Base-by-base conservation (phyloP, 257 asterid species). In the Verbena officinalis region DNA sequence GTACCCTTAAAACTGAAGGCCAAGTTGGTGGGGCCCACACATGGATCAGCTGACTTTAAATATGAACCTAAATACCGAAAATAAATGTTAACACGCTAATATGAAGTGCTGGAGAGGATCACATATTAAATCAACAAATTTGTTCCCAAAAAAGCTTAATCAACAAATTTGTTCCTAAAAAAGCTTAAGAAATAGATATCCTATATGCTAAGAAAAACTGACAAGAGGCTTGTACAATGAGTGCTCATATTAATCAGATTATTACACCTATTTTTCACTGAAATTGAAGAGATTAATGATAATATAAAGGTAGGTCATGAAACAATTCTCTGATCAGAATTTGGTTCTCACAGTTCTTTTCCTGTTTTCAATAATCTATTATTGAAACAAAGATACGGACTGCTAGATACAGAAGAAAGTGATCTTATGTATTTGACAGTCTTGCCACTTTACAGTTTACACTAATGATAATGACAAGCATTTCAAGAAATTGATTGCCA, bases 11-110 rank as follows among this genome's bases (percentile, higher is more conserved):
- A 70, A 63, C 78, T 62, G 65, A 86, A 81, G 66, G 86, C 76
- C 76, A 81, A 66, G 65, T 75, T 82, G 54, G 73, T 67, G 44
- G 90, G 80, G 45, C 76, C 73, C 62, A 55, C 68, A 62, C 45
- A 49, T 34, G 73, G 83, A 74, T 88, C 85, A n/a, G 68, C 64
- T 34, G 80, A 62, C 86, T 76, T 86, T 72, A 86, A 71, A 65
- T 79, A 74, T 51, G 80, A 74, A 54, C 90, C 96, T 86, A 65
- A 27, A 22, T 22, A 72, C 68, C 62, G 38, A 13, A 64, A 27
- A 16, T 23, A 42, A n/a, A 44, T 63, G 38, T 27, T 59, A 57
- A 58, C 10, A 16, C 30, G 49, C 4, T 30, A 3, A 44, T 17
- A 33, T 11, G 19, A 68, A 39, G 63, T 30, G 52, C 65, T 9